Base-by-base conservation (phyloP, 2,329 filamentous ascomycete species). In the Rhinocladiella similis region DNA sequence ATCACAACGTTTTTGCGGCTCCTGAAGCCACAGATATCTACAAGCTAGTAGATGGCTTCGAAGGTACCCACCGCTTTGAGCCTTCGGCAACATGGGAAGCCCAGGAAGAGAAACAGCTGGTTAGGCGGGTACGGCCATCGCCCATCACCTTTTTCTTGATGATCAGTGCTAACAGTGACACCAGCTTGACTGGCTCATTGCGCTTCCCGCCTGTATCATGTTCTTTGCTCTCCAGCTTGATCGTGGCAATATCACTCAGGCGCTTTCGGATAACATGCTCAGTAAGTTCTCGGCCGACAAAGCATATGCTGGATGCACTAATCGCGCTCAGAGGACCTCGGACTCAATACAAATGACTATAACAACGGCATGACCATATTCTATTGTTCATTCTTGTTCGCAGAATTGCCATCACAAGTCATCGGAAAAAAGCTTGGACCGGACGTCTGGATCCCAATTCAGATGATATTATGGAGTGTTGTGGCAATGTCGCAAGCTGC, bases 171-270 rank as follows among this genome's bases (percentile, higher is more conserved):
- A 20, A 53, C 35, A 22, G 33, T 22, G n/a, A 20, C n/a, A 13
- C 14, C 41, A 61, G 55, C 49, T 61, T 29, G 61, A 65, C 51
- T 55, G 71, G 72, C 59, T 60, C 50, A 57, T 65, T 54, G 47
- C 69, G 66, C 25, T 69, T 63, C 57, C 61, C 41, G 59, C 61
- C 16, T 81, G 79, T 57, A 65, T 81, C 51, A 82, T 82, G 79
- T 83, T 84, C 69, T 82, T 84, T 53, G 80, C 78, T 0, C 69
- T 84, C 3, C 80, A 83, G 64, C 68, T 84, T 14, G 80, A 83
- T 66, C 74, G 83, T 20, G 80, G 81, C 53, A 85, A 85, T 50
- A 53, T 64, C 35, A 58, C 56, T 35, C 63, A 65, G 19, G 83
- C 82, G 3, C 70, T 83, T 39, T 80, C 80, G 3, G 83, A 86